Evolutionary conservation across 176 grass and related monocot genomes (phyloP), one percentile per base, ranked within the genome.

Genomic region (Eleusine indica): DNA sequence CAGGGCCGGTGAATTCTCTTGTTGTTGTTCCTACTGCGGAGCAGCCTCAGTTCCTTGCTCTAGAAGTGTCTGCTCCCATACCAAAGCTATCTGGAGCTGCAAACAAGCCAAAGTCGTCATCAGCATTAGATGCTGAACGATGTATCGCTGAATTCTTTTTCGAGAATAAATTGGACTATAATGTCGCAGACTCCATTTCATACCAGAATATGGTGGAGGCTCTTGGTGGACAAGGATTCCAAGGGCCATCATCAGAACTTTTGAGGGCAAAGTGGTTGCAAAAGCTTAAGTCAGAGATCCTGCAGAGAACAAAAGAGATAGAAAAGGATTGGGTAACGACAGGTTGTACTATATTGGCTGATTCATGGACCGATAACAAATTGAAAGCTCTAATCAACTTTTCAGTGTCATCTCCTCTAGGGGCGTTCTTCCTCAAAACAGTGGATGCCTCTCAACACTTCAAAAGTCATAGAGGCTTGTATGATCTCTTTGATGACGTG

Each of bases 131-230:
- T 39, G 74, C 82, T 62, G 89, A 96, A 56, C 91, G 96, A 47
- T 96, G 91, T 52, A 87, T 99, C 68, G 96, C 96, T n/a, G 89
- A 99, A 68, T 96, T 99, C 84, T 96, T 95, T 86, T 98, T 99
- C 2, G 91, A 96, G 74, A 96, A 99, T 80, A 99, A 92, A 74
- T 86, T 99, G 86, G 93, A 96, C 68, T 96, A 94, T 75, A 89
- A 44, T 68, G 73, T 99, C 41, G 91, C 89, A n/a, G 73, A 88
- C 17, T 89, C 96, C 30, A 66, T 69, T 64, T 99, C 96, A 2
- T 96, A 90, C 80, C 83, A 65, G 46, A 82, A 87, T 71, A 99
- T 99, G 96, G 35, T 99, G 28, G 91, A 96, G 40, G 80, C 86
- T 63, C 77, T 96, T 87, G 86, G 91, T 83, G 89, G 96, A 11